Base-by-base conservation (phyloP, 768 basidiomycete species). In the Neoboletus magnificus region DNA sequence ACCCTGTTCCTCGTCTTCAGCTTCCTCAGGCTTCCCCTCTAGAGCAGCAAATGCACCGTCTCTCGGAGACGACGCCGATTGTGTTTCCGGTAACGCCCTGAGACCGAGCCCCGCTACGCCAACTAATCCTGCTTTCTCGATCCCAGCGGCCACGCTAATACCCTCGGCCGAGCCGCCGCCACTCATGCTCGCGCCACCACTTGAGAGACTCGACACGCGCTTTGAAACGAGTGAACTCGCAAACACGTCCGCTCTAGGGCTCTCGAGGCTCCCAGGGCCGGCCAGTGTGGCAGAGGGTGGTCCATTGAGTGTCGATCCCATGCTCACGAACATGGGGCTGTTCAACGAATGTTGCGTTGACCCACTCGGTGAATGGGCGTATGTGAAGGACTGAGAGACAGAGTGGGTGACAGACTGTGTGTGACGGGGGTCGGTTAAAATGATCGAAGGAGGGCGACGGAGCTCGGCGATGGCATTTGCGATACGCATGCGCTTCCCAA, bases 401-500 rank as follows among this genome's bases (percentile, higher is more conserved):
- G 71, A 63, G 49, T 58, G 68, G 13, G 61, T 43, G 43, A 62
- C 42, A 10, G 72, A 61, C 18, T 71, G 75, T 0, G 74, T 71
- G 10, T 63, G 69, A 22, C 69, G 74, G 15, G 74, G 74, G 35
- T 83, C 80, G 0, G 80, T 77, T 48, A 86, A 82, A 23, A 78
- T 62, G 45, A 89, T 74, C 0, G 85, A 83, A 0, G 86, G 83
- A 0, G 89, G 86, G 3, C 85, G 82, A 25, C 87, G 85, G 6
- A 99, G 82, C 54, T 99, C 95, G 5, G 82, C 74, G 62, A 99
- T 97, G 25, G 93, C 93, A 61, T 96, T 94, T 25, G 90, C 87
- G 53, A 99, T 94, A 52, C 92, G 86, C 70, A 92, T 80, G 18
- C 97, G 91, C 69, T 97, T 97, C 13, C 97, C 97, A 62, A 96